phyloP scores from a whole-genome alignment of 2,329 filamentous ascomycete species.

The Pezicula radicicola region DNA sequence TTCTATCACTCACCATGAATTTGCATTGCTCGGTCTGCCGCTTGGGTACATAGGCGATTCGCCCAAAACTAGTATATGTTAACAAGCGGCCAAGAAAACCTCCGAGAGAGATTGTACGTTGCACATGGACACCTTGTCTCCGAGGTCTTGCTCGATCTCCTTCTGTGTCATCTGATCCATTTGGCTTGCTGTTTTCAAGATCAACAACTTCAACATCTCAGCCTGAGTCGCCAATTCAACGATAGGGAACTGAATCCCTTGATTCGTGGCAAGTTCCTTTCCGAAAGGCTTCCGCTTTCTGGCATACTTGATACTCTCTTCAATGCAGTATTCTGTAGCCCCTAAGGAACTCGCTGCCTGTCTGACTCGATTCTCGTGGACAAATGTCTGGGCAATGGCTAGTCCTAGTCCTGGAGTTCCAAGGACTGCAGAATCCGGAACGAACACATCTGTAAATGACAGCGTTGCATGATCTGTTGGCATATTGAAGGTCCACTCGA shows the following conservation, averaged over 20 bases:
- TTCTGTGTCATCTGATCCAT: conserved; percentile 53
- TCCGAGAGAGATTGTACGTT: conserved; percentile 32
- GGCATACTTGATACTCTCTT: conserved; percentile 54
- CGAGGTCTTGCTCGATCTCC: conserved; percentile 52
- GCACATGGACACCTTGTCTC: conserved; percentile 62
- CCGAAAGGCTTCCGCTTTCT: conserved; percentile 52
- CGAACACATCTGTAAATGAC: conserved; percentile 52
- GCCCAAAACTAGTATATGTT: conserved; percentile 47
- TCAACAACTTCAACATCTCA: conserved; percentile 59
- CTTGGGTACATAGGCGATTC: conserved; percentile 56
- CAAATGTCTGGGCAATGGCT: conserved; percentile 61
- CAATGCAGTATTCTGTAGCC: conserved; percentile 57
- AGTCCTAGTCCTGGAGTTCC: conserved; percentile 52
- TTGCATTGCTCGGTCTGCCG: conserved; percentile 60
- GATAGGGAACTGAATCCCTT: conserved; percentile 62
- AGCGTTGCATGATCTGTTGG: conserved; percentile 63
- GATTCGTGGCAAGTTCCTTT: conserved; percentile 53
- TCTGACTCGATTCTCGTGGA: conserved; percentile 64
- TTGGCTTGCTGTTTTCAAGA: conserved; percentile 57
- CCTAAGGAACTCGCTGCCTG: conserved; percentile 60
- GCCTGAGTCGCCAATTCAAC: conserved; percentile 60
- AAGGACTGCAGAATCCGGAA: conserved; percentile 49
- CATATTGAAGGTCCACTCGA: conserved; percentile 66
- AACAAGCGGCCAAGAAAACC: not conserved
- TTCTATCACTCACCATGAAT: conserved; percentile 26